Conservation (phyloP, 345 rosid species). For the Euphorbia pulcherrima region DNA sequence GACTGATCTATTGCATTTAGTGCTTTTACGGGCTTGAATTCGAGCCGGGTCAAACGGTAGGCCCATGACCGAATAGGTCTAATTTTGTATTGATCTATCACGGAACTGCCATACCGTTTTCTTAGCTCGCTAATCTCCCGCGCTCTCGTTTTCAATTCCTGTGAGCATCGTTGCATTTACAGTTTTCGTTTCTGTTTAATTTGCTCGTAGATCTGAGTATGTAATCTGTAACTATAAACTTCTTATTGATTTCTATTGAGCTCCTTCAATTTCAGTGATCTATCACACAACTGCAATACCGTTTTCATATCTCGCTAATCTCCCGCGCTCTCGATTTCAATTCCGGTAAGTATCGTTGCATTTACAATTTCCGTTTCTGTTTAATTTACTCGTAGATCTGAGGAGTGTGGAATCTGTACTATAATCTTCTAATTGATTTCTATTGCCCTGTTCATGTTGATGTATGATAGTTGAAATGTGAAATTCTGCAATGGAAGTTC, state of each 20-base stretch:
- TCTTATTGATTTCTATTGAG: neutral
- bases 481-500: slow-evolving; percentile 31
- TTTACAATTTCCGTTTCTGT: neutral
- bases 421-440: neutral
- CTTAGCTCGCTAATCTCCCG: neutral
- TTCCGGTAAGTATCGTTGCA: neutral
- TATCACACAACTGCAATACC: neutral
- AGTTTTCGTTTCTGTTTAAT: neutral
- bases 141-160: neutral
- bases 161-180: neutral
- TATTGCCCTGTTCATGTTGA: neutral
- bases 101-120: neutral
- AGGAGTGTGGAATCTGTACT: neutral
- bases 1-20: no score
- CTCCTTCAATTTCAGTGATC: neutral
- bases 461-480: neutral
- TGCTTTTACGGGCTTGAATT: no score
- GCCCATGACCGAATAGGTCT: no score
- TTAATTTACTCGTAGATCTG: no score
- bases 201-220: no score
- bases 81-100: no score
- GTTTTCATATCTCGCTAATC: neutral
- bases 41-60: no score
- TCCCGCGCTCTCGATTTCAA: neutral
- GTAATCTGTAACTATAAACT: no score